Percentiles rank a stretch among this genome's conserved stretches.
These are phyloP conservation scores for Lasiodiplodia sp. DNA, from an alignment of 2,329 filamentous ascomycete genomes.

Conservation along the genomic window DNA sequence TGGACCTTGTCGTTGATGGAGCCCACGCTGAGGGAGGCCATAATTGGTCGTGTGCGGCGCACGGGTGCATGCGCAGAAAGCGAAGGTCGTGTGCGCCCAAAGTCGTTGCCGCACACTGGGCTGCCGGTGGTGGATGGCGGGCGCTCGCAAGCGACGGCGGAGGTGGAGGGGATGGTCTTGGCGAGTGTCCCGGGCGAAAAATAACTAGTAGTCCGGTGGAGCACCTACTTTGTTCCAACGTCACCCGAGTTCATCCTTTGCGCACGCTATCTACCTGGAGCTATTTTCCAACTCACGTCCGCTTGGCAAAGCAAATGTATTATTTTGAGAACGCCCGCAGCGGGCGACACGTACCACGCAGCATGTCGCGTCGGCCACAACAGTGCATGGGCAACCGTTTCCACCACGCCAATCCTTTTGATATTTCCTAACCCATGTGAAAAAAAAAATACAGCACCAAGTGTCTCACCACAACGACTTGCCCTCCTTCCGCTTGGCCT, in stretches of 20 bases:
- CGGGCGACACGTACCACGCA: neutral
- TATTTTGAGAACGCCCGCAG: neutral
- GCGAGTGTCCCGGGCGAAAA: neutral
- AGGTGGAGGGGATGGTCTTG: constrained; percentile 13
- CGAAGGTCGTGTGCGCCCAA: neutral
- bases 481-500: constrained; percentile 45
- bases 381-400: neutral
- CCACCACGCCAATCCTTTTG: neutral
- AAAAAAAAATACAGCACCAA: constrained; percentile 3
- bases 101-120: constrained; percentile 3
- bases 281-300: neutral
- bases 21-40: constrained; percentile 28
- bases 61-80: constrained; percentile 14
- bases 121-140: neutral
- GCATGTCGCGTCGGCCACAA: neutral
- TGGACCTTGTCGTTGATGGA: constrained; percentile 28
- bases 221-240: constrained; percentile 26
- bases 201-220: constrained; percentile 7
- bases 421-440: constrained; percentile 15
- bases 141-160: neutral
- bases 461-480: constrained; percentile 22
- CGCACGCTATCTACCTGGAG: neutral
- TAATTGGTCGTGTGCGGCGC: constrained; percentile 20
- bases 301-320: neutral
- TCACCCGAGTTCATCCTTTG: neutral